Percentiles rank a stretch among this genome's conserved stretches.
These are phyloP conservation scores for Gossypium rotundifolium DNA, from an alignment of 345 rosid species.

Conservation along the genomic window DNA sequence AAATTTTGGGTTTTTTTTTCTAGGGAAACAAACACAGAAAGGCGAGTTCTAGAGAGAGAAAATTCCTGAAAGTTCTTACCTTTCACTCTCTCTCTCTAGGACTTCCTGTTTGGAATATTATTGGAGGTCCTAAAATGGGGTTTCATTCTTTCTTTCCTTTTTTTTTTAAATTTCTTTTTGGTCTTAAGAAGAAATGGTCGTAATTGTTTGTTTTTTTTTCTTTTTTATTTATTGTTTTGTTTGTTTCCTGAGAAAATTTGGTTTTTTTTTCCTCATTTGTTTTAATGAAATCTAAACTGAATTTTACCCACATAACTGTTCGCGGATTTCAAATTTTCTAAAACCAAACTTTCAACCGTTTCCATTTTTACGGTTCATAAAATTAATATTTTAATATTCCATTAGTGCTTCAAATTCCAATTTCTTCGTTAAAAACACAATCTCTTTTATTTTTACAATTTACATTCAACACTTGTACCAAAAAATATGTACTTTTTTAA, in stretches of 20 bases:
- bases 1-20: background rate
- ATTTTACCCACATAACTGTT: no score
- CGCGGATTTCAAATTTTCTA: no score
- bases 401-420: no score
- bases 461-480: no score
- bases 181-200: background rate
- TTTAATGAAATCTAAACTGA: no score
- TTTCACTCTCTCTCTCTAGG: background rate
- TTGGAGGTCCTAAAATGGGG: background rate
- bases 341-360: no score
- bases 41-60: conserved; percentile 13
- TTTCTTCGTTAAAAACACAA: no score
- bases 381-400: no score
- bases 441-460: no score
- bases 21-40: background rate
- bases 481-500: no score
- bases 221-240: background rate
- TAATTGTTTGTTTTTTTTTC: background rate
- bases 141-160: background rate
- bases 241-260: background rate
- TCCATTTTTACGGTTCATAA: no score
- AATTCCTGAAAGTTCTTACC: background rate
- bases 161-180: background rate
- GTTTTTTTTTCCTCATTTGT: background rate
- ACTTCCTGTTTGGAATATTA: background rate